Evolutionary conservation across 2,329 filamentous ascomycete genomes (phyloP), one percentile per base, ranked within the genome.

Genomic region (Beauveria caledonica): DNA sequence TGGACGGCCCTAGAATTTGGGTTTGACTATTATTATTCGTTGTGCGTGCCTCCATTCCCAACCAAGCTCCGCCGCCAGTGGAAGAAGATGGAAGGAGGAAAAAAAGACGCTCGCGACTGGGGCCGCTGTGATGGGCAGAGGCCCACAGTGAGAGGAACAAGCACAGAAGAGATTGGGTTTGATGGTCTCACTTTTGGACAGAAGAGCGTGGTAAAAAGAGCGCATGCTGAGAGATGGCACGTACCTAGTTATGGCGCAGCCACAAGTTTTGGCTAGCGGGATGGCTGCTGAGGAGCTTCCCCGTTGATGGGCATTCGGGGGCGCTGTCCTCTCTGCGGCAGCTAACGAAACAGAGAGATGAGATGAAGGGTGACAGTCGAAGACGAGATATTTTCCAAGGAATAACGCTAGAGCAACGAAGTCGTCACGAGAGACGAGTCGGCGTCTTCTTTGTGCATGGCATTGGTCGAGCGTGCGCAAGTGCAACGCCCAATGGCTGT

Each of bases 401-500:
- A 39, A 50, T 17, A 27, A 59, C 46, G 25, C 56, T 25, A 45
- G 39, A 40, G 56, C 27, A 54, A 44, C 33, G 36, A 61, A 56
- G 44, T 48, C 9, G 53, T 61, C 59, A 60, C 58, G 49, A 53
- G 49, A 46, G 40, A 23, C 17, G 27, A 13, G 25, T 23, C 57
- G 58, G 45, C 59, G 52, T 33, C 45, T 39, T 15, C 9, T 42
- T 23, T 42, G 54, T 57, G 53, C 53, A 53, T 57, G 56, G 39
- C 52, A 61, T 57, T 61, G 60, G 60, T 39, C 40, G 60, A 60
- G 52, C 59, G 44, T 49, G 23, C 23, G 21, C 45, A 49, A 27
- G 48, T 46, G 60, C 56, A 48, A 57, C 60, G 36, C 23, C 25
- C 23, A 52, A 40, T 46, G 53, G 27, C 52, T 51, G 53, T 61